Evolutionary conservation across 2,329 filamentous ascomycete genomes (phyloP).

Genomic region (Chrysoporthe cubensis): DNA sequence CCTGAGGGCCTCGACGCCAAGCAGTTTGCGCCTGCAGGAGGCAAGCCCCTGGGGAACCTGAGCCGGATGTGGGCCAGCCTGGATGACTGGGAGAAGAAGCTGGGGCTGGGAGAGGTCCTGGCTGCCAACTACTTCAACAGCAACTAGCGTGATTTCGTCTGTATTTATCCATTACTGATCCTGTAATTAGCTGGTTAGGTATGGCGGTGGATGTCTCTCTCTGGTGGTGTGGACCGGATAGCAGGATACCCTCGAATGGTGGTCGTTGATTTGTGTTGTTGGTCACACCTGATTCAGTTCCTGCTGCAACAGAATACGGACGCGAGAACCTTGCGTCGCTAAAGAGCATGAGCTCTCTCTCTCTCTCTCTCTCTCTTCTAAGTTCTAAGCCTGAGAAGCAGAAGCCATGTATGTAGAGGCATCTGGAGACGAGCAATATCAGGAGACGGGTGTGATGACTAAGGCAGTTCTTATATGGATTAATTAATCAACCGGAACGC

Average conservation of each 20-base stretch:
- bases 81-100: conserved; percentile 20
- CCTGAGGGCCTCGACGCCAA: conserved; percentile 11
- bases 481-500: neutral
- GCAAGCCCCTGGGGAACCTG: neutral
- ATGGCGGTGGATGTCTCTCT: neutral
- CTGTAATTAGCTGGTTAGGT: neutral
- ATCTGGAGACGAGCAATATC: neutral
- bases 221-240: neutral
- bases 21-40: conserved; percentile 10
- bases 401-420: neutral
- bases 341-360: too few relatives aligned
- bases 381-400: neutral
- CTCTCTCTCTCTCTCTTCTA: too few relatives aligned
- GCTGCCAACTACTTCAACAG: conserved; percentile 19
- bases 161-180: neutral
- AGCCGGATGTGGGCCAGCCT: conserved; percentile 12
- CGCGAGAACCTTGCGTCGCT: too few relatives aligned
- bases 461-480: neutral
- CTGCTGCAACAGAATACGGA: too few relatives aligned
- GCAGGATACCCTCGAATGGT: too few relatives aligned
- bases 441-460: neutral
- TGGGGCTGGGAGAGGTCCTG: conserved; percentile 13
- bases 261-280: too few relatives aligned
- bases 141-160: conserved; percentile 2
- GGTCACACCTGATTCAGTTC: too few relatives aligned